Conservation (phyloP, 345 rosid genomes). For the Brassica cretica region DNA sequence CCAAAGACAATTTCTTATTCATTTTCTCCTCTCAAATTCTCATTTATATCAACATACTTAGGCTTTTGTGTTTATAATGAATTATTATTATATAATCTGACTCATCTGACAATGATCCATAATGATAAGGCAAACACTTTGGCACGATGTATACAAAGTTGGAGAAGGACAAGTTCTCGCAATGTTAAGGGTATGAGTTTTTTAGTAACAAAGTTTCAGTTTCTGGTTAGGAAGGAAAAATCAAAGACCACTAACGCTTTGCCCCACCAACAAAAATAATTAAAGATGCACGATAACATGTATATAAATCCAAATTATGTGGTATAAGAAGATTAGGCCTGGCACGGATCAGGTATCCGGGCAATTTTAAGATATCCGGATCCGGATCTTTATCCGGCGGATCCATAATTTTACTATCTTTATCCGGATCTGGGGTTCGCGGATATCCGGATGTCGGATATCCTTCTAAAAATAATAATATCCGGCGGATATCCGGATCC, state of each 20-base stretch:
- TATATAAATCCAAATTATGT: slow-evolving; percentile 6
- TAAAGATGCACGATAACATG: slow-evolving; percentile 17
- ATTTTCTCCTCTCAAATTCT: background rate
- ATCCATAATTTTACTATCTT: no score
- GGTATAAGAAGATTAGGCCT: background rate
- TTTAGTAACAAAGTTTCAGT: slow-evolving; percentile 6
- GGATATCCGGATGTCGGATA: no score
- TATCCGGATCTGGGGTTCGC: no score
- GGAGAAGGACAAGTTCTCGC: background rate
- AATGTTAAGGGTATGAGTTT: background rate
- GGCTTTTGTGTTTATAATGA: background rate
- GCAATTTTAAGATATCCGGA: no score
- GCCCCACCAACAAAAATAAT: slow-evolving; percentile 4
- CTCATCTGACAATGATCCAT: background rate
- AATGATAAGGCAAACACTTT: slow-evolving; percentile 1
- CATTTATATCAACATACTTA: background rate
- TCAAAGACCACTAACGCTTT: slow-evolving; percentile 19
- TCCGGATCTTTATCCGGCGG: no score
- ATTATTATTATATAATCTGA: background rate
- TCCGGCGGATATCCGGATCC: no score
- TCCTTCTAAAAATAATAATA: no score
- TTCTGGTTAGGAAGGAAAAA: slow-evolving; percentile 22
- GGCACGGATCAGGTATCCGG: no score
- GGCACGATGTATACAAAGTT: slow-evolving; percentile 10
- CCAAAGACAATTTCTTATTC: background rate